Evolutionary conservation across 768 basidiomycete genomes (phyloP).

Genomic region (Boletus reticulatus): DNA sequence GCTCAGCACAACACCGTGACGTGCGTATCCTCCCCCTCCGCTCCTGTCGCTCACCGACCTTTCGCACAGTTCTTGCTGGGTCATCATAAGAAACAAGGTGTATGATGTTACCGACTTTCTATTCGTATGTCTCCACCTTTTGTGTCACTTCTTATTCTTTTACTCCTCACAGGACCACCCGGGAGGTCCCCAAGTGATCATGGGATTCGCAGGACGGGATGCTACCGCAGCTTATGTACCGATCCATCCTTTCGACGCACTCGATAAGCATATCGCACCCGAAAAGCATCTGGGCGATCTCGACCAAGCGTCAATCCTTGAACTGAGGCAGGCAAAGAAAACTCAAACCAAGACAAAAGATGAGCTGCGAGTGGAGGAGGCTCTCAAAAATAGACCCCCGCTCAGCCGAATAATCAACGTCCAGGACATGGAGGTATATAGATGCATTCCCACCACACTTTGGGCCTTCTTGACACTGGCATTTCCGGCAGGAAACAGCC

Average conservation of each 20-base stretch:
- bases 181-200: slow-evolving; percentile 78
- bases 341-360: slow-evolving; percentile 60
- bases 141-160: neutral
- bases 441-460: neutral
- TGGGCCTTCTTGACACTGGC: neutral
- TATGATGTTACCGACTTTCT: slow-evolving; percentile 86
- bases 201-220: slow-evolving; percentile 83
- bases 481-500: slow-evolving; percentile 57
- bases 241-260: slow-evolving; percentile 82
- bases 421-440: slow-evolving; percentile 74
- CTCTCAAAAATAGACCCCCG: slow-evolving; percentile 58
- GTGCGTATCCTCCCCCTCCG: slow-evolving; percentile 33
- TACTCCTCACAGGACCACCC: slow-evolving; percentile 58
- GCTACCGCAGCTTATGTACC: slow-evolving; percentile 76
- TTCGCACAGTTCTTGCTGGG: slow-evolving; percentile 71
- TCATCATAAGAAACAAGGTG: slow-evolving; percentile 76
- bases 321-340: slow-evolving; percentile 36
- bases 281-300: slow-evolving; percentile 75
- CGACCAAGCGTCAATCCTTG: slow-evolving; percentile 41
- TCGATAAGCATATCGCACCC: slow-evolving; percentile 65
- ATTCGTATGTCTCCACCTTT: slow-evolving; percentile 39
- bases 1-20: slow-evolving; percentile 52
- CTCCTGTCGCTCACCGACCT: slow-evolving; percentile 7
- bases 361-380: slow-evolving; percentile 64
- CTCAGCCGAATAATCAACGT: slow-evolving; percentile 70